phyloP scores from a whole-genome alignment of 1,139 yeast species.

The Candida sp. region DNA sequence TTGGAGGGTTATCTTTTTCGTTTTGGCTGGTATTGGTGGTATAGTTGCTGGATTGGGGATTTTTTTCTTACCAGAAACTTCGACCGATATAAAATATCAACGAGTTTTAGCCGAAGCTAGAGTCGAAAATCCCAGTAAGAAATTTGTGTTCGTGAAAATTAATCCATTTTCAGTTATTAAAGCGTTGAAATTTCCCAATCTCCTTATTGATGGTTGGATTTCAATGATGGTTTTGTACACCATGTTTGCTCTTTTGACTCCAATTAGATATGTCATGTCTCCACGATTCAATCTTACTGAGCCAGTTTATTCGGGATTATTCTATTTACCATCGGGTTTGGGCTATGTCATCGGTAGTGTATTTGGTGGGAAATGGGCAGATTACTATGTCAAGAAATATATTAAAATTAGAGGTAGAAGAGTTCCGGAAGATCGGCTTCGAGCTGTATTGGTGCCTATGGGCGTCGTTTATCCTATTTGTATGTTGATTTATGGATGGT shows the following conservation, averaged over 20 bases:
- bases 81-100: slow-evolving; percentile 19
- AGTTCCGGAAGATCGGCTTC: slow-evolving; percentile 49
- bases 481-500: slow-evolving; percentile 52
- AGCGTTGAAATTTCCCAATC: slow-evolving; percentile 38
- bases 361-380: slow-evolving; percentile 51
- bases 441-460: slow-evolving; percentile 32
- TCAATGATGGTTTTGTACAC: slow-evolving; percentile 37
- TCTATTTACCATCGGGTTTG: slow-evolving; percentile 51
- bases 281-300: slow-evolving; percentile 45
- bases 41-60: slow-evolving; percentile 22
- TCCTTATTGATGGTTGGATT: slow-evolving; percentile 42
- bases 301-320: slow-evolving; percentile 47
- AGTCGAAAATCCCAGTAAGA: slow-evolving; percentile 17
- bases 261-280: slow-evolving; percentile 50
- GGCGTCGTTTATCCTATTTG: slow-evolving; percentile 39
- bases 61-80: slow-evolving; percentile 40
- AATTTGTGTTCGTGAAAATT: slow-evolving; percentile 35
- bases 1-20: slow-evolving; percentile 51
- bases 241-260: slow-evolving; percentile 51
- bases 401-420: slow-evolving; percentile 40
- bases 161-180: slow-evolving; percentile 41
- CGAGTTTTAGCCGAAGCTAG: slow-evolving; percentile 11
- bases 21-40: slow-evolving; percentile 39
- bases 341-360: slow-evolving; percentile 49
- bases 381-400: slow-evolving; percentile 38